These are phyloP conservation scores for Paecilomyces niveus DNA, from an alignment of 2,329 filamentous ascomycete genomes.

Conservation along the genomic window DNA sequence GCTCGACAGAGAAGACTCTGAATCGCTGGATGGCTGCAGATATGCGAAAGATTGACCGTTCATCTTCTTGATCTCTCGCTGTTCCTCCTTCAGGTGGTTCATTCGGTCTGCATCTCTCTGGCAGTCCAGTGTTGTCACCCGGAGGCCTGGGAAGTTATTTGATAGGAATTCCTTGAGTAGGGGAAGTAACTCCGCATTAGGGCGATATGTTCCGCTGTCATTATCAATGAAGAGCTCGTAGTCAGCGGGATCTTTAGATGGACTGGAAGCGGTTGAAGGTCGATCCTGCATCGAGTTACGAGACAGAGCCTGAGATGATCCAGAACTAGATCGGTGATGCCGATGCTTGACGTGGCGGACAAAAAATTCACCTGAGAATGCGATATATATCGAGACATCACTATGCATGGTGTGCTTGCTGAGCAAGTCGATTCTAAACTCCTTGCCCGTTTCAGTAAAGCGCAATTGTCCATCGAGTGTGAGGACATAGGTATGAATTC, in stretches of 20 bases:
- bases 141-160: constrained; percentile 68
- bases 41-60: constrained; percentile 48
- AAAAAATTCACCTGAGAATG: constrained; percentile 90
- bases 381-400: constrained; percentile 83
- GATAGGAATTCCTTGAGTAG: constrained; percentile 63
- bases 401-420: constrained; percentile 98
- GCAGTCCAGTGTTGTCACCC: constrained; percentile 68
- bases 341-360: constrained; percentile 58
- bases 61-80: constrained; percentile 66
- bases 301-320: constrained; percentile 29
- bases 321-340: constrained; percentile 19
- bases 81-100: constrained; percentile 65
- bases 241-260: constrained; percentile 47
- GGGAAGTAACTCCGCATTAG: constrained; percentile 69
- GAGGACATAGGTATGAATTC: constrained; percentile 86
- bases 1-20: constrained; percentile 40
- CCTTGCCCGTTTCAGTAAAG: constrained; percentile 92
- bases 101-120: constrained; percentile 64
- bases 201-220: constrained; percentile 87
- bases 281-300: constrained; percentile 24
- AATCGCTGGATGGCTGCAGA: constrained; percentile 43
- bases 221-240: constrained; percentile 95
- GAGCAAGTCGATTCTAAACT: constrained; percentile 87
- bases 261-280: constrained; percentile 25
- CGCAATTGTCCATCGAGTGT: constrained; percentile 79